Percentiles rank a stretch among this genome's conserved stretches.
Evolutionary conservation across 331 rosid species (phyloP).

Genomic region (Cucumis variabilis): DNA sequence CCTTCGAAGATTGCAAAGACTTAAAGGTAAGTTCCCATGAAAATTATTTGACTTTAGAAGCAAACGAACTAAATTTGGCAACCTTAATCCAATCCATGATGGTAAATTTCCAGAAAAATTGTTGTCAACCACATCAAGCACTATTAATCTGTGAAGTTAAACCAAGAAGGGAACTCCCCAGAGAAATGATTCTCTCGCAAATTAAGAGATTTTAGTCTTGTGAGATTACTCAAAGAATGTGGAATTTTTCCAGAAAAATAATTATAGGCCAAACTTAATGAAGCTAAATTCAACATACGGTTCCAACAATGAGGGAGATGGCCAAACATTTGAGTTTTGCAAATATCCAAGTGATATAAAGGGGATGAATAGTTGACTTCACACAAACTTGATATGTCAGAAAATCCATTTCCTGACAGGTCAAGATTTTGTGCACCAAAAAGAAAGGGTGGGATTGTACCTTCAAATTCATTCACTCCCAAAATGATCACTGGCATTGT

Average conservation of each 20-base stretch:
- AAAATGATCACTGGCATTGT: not conserved
- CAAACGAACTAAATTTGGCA: not conserved
- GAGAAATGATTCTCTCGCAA: not conserved
- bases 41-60: not conserved
- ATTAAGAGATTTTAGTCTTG: not conserved
- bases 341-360: not conserved
- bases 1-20: too few species aligned
- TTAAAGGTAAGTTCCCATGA: too few species aligned
- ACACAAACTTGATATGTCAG: not conserved
- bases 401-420: not conserved
- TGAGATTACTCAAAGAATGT: not conserved
- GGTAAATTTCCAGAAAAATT: not conserved
- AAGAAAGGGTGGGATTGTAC: not conserved
- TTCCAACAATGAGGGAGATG: constrained; percentile 38
- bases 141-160: not conserved
- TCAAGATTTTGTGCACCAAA: not conserved
- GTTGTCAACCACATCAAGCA: not conserved
- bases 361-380: not conserved
- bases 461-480: not conserved
- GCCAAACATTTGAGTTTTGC: not conserved
- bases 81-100: not conserved
- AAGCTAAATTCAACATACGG: not conserved
- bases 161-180: not conserved
- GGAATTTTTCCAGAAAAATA: constrained; percentile 35
- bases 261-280: constrained; percentile 21